Conservation (phyloP, 2,329 filamentous ascomycete genomes). For the Coleophoma crateriformis region DNA sequence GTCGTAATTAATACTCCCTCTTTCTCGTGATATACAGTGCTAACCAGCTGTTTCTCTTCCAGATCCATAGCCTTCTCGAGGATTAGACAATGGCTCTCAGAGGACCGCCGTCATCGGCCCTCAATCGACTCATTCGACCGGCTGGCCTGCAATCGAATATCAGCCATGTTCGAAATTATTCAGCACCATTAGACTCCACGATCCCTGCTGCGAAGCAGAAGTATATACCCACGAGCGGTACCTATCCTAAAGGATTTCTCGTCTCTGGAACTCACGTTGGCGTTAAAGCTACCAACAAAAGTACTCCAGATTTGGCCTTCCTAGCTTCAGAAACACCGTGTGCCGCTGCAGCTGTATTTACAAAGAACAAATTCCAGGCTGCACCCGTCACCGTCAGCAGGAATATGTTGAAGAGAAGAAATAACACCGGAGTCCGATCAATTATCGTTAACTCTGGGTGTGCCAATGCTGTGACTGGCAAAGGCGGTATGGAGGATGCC, state of each 20-base stretch:
- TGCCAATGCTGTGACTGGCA: slow-evolving; percentile 94
- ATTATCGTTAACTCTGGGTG: slow-evolving; percentile 94
- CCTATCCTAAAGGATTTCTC: slow-evolving; percentile 84
- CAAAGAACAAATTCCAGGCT: slow-evolving; percentile 96
- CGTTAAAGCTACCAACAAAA: slow-evolving; percentile 89
- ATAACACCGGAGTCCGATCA: slow-evolving; percentile 66
- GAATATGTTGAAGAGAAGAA: slow-evolving; percentile 60
- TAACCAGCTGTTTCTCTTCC: background rate
- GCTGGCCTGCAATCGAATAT: slow-evolving; percentile 13
- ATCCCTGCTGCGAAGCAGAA: slow-evolving; percentile 81
- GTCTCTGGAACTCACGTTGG: slow-evolving; percentile 86
- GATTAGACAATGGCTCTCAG: slow-evolving; percentile 21
- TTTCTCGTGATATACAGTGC: background rate
- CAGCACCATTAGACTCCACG: slow-evolving; percentile 49
- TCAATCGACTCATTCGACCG: slow-evolving; percentile 18
- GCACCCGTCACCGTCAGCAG: slow-evolving; percentile 86
- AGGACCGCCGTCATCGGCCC: slow-evolving; percentile 11
- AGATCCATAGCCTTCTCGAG: background rate
- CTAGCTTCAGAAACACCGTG: slow-evolving; percentile 83
- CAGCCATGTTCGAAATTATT: slow-evolving; percentile 41
- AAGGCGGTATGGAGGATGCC: slow-evolving; percentile 84
- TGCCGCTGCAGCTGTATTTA: slow-evolving; percentile 87
- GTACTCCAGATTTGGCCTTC: slow-evolving; percentile 84
- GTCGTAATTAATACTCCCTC: too few species aligned
- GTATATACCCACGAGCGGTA: slow-evolving; percentile 79